Base-by-base conservation (phyloP, 345 rosid genomes). In the Hibiscus syriacus region DNA sequence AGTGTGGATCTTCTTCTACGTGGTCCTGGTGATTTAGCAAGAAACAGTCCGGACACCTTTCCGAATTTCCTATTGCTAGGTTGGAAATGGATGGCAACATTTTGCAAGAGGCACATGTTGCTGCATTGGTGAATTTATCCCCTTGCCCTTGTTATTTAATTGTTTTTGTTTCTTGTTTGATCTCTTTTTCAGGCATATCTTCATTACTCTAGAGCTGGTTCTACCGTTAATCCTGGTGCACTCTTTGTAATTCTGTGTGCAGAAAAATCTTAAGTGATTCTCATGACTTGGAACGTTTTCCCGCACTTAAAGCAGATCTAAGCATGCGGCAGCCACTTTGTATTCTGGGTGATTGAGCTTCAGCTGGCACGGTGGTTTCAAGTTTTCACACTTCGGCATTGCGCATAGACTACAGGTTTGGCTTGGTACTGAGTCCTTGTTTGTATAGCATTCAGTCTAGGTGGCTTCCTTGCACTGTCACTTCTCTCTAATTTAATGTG, bases 241-340 rank as follows among this genome's bases (percentile, higher is more conserved):
- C 11, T 16, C 36, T 25, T 20, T 25, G 29, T 53, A 22, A 22
- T 53, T 53, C 2, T 43, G 32, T 25, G 2, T 14, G 67, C 67
- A 87, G 97, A 87, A 85, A n/a, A 74, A 73, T 91, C 72, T 66
- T 87, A 23, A 83, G 90, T 20, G 74, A 75, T 25, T 91, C 92
- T 48, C 92, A 82, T 53, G 90, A 87, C 73, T 71, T 91, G 77
- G 81, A 82, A 64, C 72, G 27, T 61, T 94, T 83, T 76, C 99
- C 92, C 14, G 90, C 82, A 53, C 84, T 94, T 27, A 91, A 87
- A 83, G 86, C 84, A 6, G 96, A 93, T 87, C 97, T 90, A 63
- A 86, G 99, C 86, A 85, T 94, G 97, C 78, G 96, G 64, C 97
- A 91, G 48, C 99, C 97, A 2, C 90, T 89, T 25, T 89, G 90